Evolutionary conservation across 2,329 filamentous ascomycete species (phyloP), one percentile per base, ranked within the genome.

Genomic region (Aschersonia sp.): DNA sequence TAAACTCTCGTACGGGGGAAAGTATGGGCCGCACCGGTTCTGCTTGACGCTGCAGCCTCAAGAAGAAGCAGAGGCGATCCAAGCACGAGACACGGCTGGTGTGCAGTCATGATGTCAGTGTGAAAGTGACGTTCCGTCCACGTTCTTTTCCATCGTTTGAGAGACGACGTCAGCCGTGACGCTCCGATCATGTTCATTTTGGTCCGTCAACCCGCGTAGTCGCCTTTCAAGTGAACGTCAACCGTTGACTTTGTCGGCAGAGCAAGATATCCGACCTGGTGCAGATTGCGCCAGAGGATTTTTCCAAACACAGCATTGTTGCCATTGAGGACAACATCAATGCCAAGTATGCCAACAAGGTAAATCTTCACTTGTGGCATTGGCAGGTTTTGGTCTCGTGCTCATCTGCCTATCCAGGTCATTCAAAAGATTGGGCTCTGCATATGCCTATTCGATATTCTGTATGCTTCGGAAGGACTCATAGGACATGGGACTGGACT

Each of bases 291-390:
- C 92, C 92, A 1, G 78, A 87, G 58, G 86, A 96, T 61, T 95
- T 97, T 61, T 76, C 81, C 51, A 92, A 92, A 65, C 74, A 79
- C 51, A 94, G 86, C 59, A 76, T 79, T 33, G 77, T 88, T 53
- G 87, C 88, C 1, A 87, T 98, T 53, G 88, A 96, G 66, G 89
- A 98, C 68, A 92, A 92, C 58, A 92, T 98, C 68, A 97, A 98
- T 63, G 76, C 81, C 53, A 98, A 98, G 68, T 98, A 96, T 65
- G 81, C 90, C 50, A 96, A 98, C 68, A 92, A 90, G 67, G 83
- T 87, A 47, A 22, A 22, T 22, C 42, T 55, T 30, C 2, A 12
- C 14, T 7, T 42, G 5, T 12, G 14, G 14, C 7, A 7, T 42
- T 42, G 40, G 6, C 14, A 7, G 14, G n/a, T n/a, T n/a, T n/a